Base-by-base conservation (phyloP, 164 flowering plant genomes). In the Vitis cinerea region DNA sequence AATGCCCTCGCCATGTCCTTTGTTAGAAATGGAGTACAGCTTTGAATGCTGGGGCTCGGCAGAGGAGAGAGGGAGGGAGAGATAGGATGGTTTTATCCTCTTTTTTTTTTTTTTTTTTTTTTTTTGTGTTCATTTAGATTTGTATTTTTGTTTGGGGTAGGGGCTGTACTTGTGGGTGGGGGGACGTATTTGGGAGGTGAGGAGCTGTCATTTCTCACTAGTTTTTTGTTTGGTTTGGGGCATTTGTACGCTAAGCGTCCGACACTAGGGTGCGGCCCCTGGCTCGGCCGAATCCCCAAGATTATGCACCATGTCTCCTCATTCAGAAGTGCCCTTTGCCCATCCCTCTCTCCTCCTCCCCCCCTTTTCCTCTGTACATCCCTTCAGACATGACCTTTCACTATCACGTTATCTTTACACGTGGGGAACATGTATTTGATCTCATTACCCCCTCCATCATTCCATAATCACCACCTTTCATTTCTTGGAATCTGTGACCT, bases 281-380 rank as follows among this genome's bases (percentile, higher is more conserved):
- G 78, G 79, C 77, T 74, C 76, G 55, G 75, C 72, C 79, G 59
- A 53, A 79, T 79, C 79, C 79, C 83, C 63, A 70, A 73, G 68
- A 73, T 82, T 78, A 63, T 80, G 83, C 83, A 71, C 78, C 81
- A 31, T 81, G 83, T 77, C 84, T 63, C 80, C 70, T 72, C 65
- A 13, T 31, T 66, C 30, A 17, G 52, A 53, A 62, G 23, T 59
- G 44, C 67, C 73, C 44, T 15, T 53, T 47, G 37, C 31, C 70
- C 55, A 57, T 61, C 68, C 27, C 70, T 37, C 77, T 31, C 68
- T 9, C 57, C 71, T 19, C 9, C 44, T 31, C 44, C 44, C 6
- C 44, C 58, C 37, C 58, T 63, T 37, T 37, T 37, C 44, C 44
- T 37, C 44, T 37, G 7, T 37, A 37, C 44, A 37, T 37, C 7